Evolutionary conservation across 345 rosid species (phyloP), one percentile per base, ranked within the genome.

Genomic region (Microthlaspi erraticum): DNA sequence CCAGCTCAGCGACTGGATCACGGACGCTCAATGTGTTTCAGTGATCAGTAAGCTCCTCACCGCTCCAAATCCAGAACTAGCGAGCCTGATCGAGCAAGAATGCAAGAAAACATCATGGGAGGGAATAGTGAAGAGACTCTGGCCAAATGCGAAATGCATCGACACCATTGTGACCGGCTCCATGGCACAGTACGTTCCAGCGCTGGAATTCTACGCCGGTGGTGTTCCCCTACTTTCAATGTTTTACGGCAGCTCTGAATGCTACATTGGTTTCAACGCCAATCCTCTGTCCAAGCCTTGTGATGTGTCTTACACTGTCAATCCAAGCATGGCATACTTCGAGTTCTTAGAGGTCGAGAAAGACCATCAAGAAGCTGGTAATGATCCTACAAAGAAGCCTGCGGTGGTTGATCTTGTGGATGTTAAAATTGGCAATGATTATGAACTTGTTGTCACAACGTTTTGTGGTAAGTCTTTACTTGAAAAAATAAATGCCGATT

Each of bases 131-230:
- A 86, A 23, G 80, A 88, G 75, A 78, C 67, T 92, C 11, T 92
- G 95, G 96, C 96, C 95, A 8, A 77, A 77, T 50, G 86, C 90
- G 9, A 90, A 88, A 78, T 92, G 83, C 79, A 83, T 92, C 33
- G 95, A 92, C 62, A 85, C 87, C 8, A 77, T 92, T 6, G 83
- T 86, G 49, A 92, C 98, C 5, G 96, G 95, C 11, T 82, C 98
- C 10, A 92, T 92, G 98, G 94, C 96, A 6, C 98, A 92, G 50
- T 92, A 92, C 20, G 82, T 88, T 29, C 85, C 94, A 0, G 81
- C 82, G 46, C 83, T 92, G 12, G 92, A 88, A 69, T 86, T 85
- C 31, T 92, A 89, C 72, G 76, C 88, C 6, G 96, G 92, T 0
- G 98, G 92, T 34, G 75, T 88, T 31, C 96, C 98, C 39, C 64